Conservation (phyloP, 2,329 filamentous ascomycete species). For the Cladorrhinum sp. region DNA sequence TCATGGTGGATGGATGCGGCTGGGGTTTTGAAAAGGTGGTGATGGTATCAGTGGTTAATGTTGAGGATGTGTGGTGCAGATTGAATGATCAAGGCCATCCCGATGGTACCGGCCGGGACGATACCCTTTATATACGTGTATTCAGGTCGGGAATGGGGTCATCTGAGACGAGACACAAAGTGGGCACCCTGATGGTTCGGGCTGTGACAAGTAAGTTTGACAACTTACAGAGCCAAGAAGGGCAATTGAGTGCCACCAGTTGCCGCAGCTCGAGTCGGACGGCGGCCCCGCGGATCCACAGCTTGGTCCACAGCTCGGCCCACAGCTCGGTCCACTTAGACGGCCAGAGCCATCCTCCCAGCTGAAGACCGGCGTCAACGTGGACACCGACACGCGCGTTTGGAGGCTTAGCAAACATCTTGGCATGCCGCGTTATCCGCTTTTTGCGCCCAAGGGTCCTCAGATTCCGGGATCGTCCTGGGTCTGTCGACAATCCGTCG, state of each 20-base stretch:
- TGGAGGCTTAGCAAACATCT: background rate
- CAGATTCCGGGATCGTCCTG: background rate
- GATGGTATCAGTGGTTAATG: no score
- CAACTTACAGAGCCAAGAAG: no score
- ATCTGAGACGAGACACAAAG: background rate
- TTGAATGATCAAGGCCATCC: background rate
- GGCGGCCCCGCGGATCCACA: background rate
- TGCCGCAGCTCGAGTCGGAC: background rate
- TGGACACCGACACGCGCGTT: background rate
- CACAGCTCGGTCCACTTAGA: background rate
- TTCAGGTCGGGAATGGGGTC: background rate
- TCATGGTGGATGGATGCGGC: conserved; percentile 8
- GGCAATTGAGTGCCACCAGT: background rate
- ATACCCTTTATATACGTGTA: background rate
- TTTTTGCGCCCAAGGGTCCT: background rate
- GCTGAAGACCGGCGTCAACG: background rate
- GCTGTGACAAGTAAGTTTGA: background rate
- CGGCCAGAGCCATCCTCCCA: background rate
- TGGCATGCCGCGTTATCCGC: background rate
- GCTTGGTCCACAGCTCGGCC: no score
- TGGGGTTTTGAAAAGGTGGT: background rate
- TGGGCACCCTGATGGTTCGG: background rate
- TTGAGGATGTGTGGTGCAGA: no score
- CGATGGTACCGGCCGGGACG: background rate
- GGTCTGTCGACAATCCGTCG: no score